Percentiles rank a stretch among this genome's conserved stretches.
phyloP scores from a whole-genome alignment of 2,329 filamentous ascomycete genomes.

The Cytospora leucostoma region DNA sequence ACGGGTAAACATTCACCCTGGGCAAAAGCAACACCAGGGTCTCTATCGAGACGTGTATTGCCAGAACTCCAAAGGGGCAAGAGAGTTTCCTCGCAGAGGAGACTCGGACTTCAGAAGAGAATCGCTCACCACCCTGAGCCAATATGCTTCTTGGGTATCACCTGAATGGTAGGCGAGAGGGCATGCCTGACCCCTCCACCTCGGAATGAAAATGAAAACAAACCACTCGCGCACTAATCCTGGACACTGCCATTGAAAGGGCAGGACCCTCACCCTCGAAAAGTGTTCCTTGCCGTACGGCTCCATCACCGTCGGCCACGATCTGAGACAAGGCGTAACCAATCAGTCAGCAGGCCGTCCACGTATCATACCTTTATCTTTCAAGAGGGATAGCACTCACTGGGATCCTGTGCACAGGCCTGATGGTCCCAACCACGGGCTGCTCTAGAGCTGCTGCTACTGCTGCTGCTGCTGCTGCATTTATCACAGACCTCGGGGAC shows the following conservation, averaged over 20 bases:
- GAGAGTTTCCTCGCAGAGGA: background rate
- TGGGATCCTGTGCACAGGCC: slow-evolving; percentile 8
- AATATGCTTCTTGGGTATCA: background rate
- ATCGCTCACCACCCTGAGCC: background rate
- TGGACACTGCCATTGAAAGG: slow-evolving; percentile 1
- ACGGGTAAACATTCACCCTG: slow-evolving; percentile 11
- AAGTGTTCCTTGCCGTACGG: slow-evolving; percentile 12
- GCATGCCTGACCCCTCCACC: background rate
- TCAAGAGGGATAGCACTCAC: background rate
- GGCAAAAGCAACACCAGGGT: background rate
- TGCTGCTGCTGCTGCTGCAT: too few species aligned
- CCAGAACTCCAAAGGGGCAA: background rate
- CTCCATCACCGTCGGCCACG: slow-evolving; percentile 15
- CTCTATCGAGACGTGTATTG: background rate
- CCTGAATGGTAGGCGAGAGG: background rate
- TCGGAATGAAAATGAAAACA: background rate
- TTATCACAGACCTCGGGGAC: slow-evolving; percentile 55
- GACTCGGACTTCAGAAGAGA: background rate
- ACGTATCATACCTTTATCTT: background rate
- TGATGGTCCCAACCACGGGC: slow-evolving; percentile 27
- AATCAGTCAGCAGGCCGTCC: slow-evolving; percentile 2
- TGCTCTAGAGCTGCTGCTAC: slow-evolving; percentile 33
- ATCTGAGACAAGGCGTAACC: background rate
- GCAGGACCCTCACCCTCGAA: background rate
- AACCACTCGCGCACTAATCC: background rate